Base-by-base conservation (phyloP, 306 rosid species). In the Trifolium repens region DNA sequence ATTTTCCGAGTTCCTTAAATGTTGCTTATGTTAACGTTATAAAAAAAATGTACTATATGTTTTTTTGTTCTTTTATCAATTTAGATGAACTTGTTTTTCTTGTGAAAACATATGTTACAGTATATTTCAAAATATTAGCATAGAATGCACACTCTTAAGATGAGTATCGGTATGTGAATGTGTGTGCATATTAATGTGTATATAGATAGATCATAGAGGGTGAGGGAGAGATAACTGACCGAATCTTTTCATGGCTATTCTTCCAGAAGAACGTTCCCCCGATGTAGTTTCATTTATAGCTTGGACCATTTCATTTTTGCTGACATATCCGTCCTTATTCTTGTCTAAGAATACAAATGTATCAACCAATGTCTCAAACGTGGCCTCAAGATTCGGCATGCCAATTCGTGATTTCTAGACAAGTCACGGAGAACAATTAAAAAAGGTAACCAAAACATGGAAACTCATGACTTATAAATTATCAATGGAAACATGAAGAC, bases 281-380 rank as follows among this genome's bases (percentile, higher is more conserved):
- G 96, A 75, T 8, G 91, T 77, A 34, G 91, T 94, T 86, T 94
- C 98, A 64, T 91, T 89, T 60, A 94, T 88, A 63, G 98, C 91
- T 72, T 83, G 71, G n/a, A 91, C 85, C 98, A 94, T 94, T 86
- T 94, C 98, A 66, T 50, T 88, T 89, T 84, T 94, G 90, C 98
- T 91, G 67, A 91, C 97, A 75, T 91, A 89, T 49, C 97, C 97
- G 65, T 94, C 98, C 85, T 74, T 91, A 62, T 94, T 94, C 85
- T 89, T 91, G 87, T 94, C 98, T 91, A 94, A 89, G 89, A 94
- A 94, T 60, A 89, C 96, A 60, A 94, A 94, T 34, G 97, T 83
- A 74, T 94, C 90, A 19, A 94, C 96, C 89, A 94, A 78, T 17
- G 96, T 88, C 80, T 94, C 97, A 1, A 94, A 91, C 40, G 97